These are phyloP conservation scores for Physcomitrium patens DNA, from an alignment of 225 moss, liverwort and hornwort species.

Conservation along the genomic window DNA sequence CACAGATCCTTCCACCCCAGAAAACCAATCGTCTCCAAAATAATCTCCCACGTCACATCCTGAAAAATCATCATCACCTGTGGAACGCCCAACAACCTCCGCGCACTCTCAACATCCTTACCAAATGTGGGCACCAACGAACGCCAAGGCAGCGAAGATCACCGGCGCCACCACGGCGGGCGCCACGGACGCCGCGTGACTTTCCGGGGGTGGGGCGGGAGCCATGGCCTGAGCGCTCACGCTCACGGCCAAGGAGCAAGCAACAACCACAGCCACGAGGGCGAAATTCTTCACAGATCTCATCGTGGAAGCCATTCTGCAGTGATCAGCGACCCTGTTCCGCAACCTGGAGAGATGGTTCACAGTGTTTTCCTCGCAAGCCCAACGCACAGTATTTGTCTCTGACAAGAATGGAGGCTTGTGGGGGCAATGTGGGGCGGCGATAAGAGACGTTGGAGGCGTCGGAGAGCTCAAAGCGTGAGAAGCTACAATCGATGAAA, in stretches of 20 bases:
- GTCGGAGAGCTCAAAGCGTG: not conserved
- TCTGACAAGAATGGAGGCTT: not conserved
- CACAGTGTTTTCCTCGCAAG: not conserved
- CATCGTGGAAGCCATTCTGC: slow-evolving; percentile 22
- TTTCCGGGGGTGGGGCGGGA: slow-evolving; percentile 11
- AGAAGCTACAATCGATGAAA: not conserved
- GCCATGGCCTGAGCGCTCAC: slow-evolving; percentile 27
- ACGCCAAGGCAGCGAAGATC: slow-evolving; percentile 24
- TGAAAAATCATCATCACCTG: not conserved
- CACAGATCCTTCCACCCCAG: slow-evolving; percentile 3
- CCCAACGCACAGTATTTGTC: not conserved
- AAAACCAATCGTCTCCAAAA: slow-evolving; percentile 14
- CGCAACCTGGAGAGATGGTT: no score
- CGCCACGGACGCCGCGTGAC: slow-evolving; percentile 9
- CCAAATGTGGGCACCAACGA: slow-evolving; percentile 34
- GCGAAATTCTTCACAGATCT: slow-evolving; percentile 31
- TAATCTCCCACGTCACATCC: not conserved
- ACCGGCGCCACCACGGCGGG: slow-evolving; percentile 36
- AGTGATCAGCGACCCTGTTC: not conserved
- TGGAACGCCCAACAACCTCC: not conserved
- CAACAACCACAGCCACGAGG: slow-evolving; percentile 17
- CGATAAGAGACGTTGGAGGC: not conserved
- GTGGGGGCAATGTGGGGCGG: not conserved
- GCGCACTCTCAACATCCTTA: not conserved
- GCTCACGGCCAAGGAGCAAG: slow-evolving; percentile 29